phyloP scores from a whole-genome alignment of 208 protist species.

The Angomonas ambiguus region DNA sequence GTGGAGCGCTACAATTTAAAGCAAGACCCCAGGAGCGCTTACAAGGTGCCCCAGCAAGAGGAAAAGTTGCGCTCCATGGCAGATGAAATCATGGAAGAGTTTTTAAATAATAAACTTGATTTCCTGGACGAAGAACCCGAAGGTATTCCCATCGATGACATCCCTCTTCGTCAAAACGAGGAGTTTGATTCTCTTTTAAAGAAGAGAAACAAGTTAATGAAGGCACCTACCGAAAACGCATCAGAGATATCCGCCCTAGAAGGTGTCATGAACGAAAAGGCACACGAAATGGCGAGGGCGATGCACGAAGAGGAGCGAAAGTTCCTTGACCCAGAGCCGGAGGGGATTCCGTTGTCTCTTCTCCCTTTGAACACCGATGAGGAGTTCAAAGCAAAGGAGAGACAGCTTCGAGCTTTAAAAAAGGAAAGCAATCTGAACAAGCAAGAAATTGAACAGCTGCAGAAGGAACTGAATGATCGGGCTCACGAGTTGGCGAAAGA shows the following conservation, averaged over 20 bases:
- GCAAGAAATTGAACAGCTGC: slow-evolving; percentile 20
- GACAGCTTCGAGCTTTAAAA: slow-evolving; percentile 30
- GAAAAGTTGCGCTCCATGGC: slow-evolving; percentile 29
- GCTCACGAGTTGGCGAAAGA: slow-evolving; percentile 37
- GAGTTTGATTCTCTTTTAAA: slow-evolving; percentile 21
- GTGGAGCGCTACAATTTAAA: slow-evolving; percentile 36
- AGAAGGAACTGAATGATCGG: slow-evolving; percentile 33
- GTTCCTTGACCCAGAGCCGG: slow-evolving; percentile 40
- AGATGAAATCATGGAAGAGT: slow-evolving; percentile 17
- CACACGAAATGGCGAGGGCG: slow-evolving; percentile 31
- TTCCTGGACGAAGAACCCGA: slow-evolving; percentile 35
- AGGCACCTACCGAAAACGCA: slow-evolving; percentile 11
- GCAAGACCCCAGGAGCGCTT: slow-evolving; percentile 47
- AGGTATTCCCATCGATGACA: slow-evolving; percentile 39
- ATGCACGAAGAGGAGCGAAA: slow-evolving; percentile 50
- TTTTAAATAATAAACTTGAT: slow-evolving; percentile 17
- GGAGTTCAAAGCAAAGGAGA: slow-evolving; percentile 33
- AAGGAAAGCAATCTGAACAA: slow-evolving; percentile 5
- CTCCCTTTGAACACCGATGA: slow-evolving; percentile 53
- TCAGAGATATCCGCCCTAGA: slow-evolving; percentile 17
- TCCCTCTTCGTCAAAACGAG: slow-evolving; percentile 24
- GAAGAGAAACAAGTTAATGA: slow-evolving; percentile 23
- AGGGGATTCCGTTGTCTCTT: slow-evolving; percentile 37
- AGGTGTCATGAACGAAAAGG: slow-evolving; percentile 29
- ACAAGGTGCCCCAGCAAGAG: slow-evolving; percentile 40